These are phyloP conservation scores for Cystobasidium onofrii DNA, from an alignment of 768 basidiomycete genomes.

Conservation along the genomic window DNA sequence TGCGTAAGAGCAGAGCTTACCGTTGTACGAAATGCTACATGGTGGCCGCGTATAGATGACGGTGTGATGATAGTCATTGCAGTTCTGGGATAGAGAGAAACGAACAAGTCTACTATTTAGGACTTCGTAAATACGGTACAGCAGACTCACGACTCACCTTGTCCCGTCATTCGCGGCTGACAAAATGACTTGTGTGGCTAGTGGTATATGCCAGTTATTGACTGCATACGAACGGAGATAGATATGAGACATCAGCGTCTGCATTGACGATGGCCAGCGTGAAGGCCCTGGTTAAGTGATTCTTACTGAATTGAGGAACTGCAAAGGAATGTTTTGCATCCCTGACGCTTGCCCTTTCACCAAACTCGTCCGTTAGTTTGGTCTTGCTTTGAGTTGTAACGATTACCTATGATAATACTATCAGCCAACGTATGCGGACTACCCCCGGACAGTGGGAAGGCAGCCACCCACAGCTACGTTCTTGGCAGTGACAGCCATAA, in stretches of 20 bases:
- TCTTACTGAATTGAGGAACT: constrained; percentile 22
- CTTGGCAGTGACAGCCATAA: neutral
- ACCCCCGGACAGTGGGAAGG: neutral
- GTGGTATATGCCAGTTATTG: constrained; percentile 17
- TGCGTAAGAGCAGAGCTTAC: neutral
- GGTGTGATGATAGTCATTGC: neutral
- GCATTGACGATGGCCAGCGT: too few relatives aligned
- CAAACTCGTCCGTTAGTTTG: constrained; percentile 25
- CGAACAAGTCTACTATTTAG: too few relatives aligned
- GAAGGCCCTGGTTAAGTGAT: too few relatives aligned
- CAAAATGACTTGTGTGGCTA: constrained; percentile 5
- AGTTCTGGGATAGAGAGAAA: neutral
- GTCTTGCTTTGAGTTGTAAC: constrained; percentile 28
- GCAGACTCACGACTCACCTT: too few relatives aligned
- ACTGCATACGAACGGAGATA: neutral
- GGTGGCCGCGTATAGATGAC: neutral
- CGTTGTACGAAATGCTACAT: neutral
- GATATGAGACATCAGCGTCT: neutral
- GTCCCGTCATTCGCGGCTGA: constrained; percentile 12
- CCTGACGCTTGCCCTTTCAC: constrained; percentile 3
- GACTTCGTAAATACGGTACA: too few relatives aligned
- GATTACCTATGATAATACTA: neutral
- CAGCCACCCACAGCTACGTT: constrained; percentile 16
- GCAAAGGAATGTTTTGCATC: constrained; percentile 29
- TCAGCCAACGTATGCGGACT: too few relatives aligned